phyloP scores from a whole-genome alignment of 78 protist genomes.

The Dictyostelium brefeldianum region DNA sequence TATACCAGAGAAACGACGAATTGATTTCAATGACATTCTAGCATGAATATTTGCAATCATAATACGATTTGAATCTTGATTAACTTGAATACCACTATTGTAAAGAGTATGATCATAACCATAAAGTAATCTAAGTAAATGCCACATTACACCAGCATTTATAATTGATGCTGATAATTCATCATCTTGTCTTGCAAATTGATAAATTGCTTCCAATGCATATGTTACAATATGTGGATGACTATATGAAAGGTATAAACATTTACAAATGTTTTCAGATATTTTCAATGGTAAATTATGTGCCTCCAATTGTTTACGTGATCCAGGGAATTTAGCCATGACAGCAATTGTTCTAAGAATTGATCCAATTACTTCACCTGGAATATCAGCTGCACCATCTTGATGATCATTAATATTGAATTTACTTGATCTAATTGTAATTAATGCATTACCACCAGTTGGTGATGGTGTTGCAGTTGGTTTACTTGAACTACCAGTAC shows the following conservation, averaged over 20 bases:
- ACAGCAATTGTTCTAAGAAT: conserved; percentile 28
- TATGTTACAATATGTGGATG: conserved; percentile 71
- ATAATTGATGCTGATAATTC: conserved; percentile 29
- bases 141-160: conserved; percentile 83
- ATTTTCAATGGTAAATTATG: conserved; percentile 30
- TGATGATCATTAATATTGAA: conserved; percentile 63
- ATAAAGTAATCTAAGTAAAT: conserved; percentile 66
- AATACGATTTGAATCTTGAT: conserved; percentile 67
- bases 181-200: conserved; percentile 53
- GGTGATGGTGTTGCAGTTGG: neutral
- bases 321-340: conserved; percentile 75
- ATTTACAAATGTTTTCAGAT: conserved; percentile 58
- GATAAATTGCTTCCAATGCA: conserved; percentile 66
- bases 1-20: conserved; percentile 49
- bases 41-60: conserved; percentile 77
- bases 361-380: conserved; percentile 54
- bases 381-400: conserved; percentile 38
- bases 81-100: conserved; percentile 71
- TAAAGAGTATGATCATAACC: conserved; percentile 90
- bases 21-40: conserved; percentile 11
- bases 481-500: neutral
- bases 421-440: conserved; percentile 52
- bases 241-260: conserved; percentile 47
- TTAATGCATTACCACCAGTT: neutral
- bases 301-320: conserved; percentile 63